Evolutionary conservation across 164 flowering plant genomes (phyloP), one percentile per base, ranked within the genome.

Genomic region (Macadamia integrifolia): DNA sequence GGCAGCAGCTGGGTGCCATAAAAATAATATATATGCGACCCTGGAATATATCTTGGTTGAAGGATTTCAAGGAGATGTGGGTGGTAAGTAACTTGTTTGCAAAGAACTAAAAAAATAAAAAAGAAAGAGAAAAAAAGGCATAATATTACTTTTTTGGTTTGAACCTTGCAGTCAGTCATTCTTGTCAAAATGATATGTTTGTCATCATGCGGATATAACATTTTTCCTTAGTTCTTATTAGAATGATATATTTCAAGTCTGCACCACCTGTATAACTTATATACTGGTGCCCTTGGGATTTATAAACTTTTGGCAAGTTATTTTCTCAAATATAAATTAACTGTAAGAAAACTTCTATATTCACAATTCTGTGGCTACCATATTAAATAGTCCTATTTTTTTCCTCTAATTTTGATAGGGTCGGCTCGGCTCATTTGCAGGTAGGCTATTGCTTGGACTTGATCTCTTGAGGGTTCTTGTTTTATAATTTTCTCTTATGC

Each of bases 381-480:
- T 23, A 58, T 62, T 28, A 40, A 17, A 46, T 43, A 10, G 18
- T 61, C 29, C 30, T 55, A 56, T 66, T 28, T 61, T n/a, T 63
- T 74, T 61, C 61, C 70, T 70, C 15, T 30, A 66, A 3, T 65
- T 65, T 64, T 18, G 28, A 67, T 59, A 89, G 97, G 90, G 9
- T 90, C 84, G 65, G 86, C 89, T 60, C 85, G 85, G 17, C 69
- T 91, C 59, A 80, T 91, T 64, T 89, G 95, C 89, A 85, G 95
- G 97, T 88, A 76, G 11, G 50, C 17, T 49, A 44, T 48, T 55
- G 50, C 44, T 61, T 40, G 28, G 12, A 10, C 61, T 28, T 52
- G 2, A 3, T 59, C 4, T 43, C 29, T 46, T 11, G 43, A 23
- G 13, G 46, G 23, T 66, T 35, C 18, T 73, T 64, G 32, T 9